phyloP scores from a whole-genome alignment of 192 early-diverging fungal genomes.

The Chytriomyces confervae region DNA sequence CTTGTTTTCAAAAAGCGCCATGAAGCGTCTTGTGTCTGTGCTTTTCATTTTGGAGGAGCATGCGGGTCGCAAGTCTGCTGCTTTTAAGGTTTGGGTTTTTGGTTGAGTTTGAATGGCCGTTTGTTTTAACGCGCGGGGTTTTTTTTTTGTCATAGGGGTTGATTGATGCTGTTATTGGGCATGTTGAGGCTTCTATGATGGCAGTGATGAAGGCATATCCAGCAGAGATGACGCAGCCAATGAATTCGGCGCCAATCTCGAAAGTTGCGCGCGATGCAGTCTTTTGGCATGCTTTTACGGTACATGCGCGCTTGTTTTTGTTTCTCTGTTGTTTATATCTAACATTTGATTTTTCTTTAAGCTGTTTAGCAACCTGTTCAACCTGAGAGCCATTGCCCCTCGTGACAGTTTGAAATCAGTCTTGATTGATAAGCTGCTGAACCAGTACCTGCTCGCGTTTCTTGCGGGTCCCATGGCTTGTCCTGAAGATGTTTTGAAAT shows the following conservation, averaged over 20 bases:
- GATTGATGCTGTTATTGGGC: constrained; percentile 5
- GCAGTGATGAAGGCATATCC: constrained; percentile 9
- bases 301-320: not conserved
- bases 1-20: not conserved
- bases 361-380: constrained; percentile 12
- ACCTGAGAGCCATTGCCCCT: not conserved
- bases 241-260: not conserved
- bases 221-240: constrained; percentile 1
- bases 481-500: constrained; percentile 23
- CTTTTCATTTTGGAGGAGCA: constrained; percentile 19
- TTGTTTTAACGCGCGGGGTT: not conserved
- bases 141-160: constrained; percentile 2
- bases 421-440: constrained; percentile 3
- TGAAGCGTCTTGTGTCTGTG: not conserved
- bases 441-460: constrained; percentile 4
- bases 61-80: constrained; percentile 8
- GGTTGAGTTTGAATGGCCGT: not conserved
- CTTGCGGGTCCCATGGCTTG: constrained; percentile 7
- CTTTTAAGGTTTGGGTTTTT: constrained; percentile 25
- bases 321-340: not conserved
- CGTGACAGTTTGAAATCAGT: constrained; percentile 1
- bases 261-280: constrained; percentile 8
- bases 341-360: not conserved
- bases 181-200: not conserved
- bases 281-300: constrained; percentile 30